Percentiles rank a stretch among this genome's conserved stretches.
These are phyloP conservation scores for Trichocomaceae sp. DNA, from an alignment of 2,329 filamentous ascomycete genomes.

Conservation along the genomic window DNA sequence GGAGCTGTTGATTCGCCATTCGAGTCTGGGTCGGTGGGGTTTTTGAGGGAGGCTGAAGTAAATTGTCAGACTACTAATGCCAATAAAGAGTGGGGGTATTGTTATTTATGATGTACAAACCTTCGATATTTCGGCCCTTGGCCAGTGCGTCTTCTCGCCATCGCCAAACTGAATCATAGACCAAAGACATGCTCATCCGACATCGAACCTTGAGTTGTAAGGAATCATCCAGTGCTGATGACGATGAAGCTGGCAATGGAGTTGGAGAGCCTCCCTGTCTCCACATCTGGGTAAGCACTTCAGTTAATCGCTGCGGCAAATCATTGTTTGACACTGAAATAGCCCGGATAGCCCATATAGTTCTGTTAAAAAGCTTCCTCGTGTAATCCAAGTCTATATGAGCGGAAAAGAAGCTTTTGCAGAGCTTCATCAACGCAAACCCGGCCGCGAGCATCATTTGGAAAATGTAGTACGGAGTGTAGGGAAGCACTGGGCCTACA, in stretches of 20 bases:
- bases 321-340: slow-evolving; percentile 59
- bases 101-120: slow-evolving; percentile 46
- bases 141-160: slow-evolving; percentile 63
- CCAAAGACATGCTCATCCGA: slow-evolving; percentile 60
- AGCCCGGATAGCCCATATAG: slow-evolving; percentile 53
- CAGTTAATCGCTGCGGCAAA: slow-evolving; percentile 56
- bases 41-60: slow-evolving; percentile 60
- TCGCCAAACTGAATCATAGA: slow-evolving; percentile 62
- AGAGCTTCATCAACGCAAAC: slow-evolving; percentile 58
- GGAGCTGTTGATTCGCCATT: slow-evolving; percentile 65
- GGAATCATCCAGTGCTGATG: slow-evolving; percentile 35
- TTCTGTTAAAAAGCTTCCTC: slow-evolving; percentile 52
- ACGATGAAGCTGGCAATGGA: slow-evolving; percentile 22
- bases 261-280: slow-evolving; percentile 39
- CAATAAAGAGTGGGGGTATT: slow-evolving; percentile 11
- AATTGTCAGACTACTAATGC: slow-evolving; percentile 15
- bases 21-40: slow-evolving; percentile 79
- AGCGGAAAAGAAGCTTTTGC: slow-evolving; percentile 58
- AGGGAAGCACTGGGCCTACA: slow-evolving; percentile 44
- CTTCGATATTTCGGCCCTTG: slow-evolving; percentile 64
- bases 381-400: slow-evolving; percentile 52
- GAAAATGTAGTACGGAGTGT: slow-evolving; percentile 57
- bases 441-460: slow-evolving; percentile 61
- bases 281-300: slow-evolving; percentile 62
- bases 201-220: slow-evolving; percentile 60